A percentile compares a stretch with the other conserved stretches of the same genome.
These are phyloP conservation scores for Sugiyamaella chiloensis DNA, from an alignment of 805 yeast genomes.

Conservation along the genomic window DNA sequence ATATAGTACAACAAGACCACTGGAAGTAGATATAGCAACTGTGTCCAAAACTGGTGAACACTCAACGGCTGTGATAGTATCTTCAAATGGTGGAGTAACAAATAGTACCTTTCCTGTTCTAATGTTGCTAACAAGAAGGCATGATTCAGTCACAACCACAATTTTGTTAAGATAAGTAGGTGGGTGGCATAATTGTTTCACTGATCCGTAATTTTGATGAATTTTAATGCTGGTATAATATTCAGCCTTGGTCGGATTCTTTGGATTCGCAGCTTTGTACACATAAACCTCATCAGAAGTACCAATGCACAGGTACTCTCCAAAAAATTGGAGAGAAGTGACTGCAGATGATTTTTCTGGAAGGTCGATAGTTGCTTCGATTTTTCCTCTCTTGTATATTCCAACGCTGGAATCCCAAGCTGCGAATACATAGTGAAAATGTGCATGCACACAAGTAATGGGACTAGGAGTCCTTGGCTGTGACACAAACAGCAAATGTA, in stretches of 20 bases:
- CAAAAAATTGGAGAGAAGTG: constrained; percentile 60
- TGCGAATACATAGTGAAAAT: constrained; percentile 79
- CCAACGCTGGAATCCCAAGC: constrained; percentile 71
- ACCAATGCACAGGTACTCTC: constrained; percentile 68
- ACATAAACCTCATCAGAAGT: constrained; percentile 48
- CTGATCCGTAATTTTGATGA: constrained; percentile 56
- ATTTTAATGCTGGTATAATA: constrained; percentile 61
- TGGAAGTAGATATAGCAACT: constrained; percentile 69
- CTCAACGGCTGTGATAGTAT: constrained; percentile 65
- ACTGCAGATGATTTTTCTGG: constrained; percentile 41
- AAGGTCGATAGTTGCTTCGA: constrained; percentile 43
- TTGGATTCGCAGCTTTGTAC: constrained; percentile 46
- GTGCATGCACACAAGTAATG: constrained; percentile 72
- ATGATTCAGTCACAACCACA: constrained; percentile 70
- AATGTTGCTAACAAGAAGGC: constrained; percentile 64
- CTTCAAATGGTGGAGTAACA: constrained; percentile 37
- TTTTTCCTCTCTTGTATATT: constrained; percentile 75
- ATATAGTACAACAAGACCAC: constrained; percentile 63
- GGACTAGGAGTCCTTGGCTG: constrained; percentile 67
- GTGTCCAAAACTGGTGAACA: constrained; percentile 85
- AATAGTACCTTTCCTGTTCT: constrained; percentile 71
- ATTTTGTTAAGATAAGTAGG: constrained; percentile 92
- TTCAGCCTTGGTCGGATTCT: constrained; percentile 49
- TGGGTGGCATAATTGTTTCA: constrained; percentile 71
- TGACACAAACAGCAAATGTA: constrained; percentile 83